Conservation (phyloP, 148 eudicot species). For the Silene uniflora region DNA sequence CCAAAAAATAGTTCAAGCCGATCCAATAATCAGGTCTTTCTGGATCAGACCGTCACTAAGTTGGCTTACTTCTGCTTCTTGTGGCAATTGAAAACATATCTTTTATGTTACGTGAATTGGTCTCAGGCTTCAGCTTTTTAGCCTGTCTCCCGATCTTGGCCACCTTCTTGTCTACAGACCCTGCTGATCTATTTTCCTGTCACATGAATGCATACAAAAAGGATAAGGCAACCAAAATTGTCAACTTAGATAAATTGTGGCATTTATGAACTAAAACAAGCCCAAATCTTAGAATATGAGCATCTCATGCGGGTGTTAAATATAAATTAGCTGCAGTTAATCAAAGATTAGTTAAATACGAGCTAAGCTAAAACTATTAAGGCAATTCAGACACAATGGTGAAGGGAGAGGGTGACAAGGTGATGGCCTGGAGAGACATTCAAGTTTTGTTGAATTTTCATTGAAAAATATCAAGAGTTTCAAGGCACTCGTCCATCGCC, state of each 20-base stretch:
- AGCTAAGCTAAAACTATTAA: not conserved
- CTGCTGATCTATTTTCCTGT: conserved; percentile 46
- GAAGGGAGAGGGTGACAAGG: not conserved
- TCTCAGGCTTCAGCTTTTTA: conserved; percentile 79
- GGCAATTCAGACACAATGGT: not conserved
- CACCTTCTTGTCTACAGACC: conserved; percentile 44
- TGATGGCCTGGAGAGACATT: not conserved
- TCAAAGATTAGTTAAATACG: no score
- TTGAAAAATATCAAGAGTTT: no score
- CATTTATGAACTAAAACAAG: not conserved
- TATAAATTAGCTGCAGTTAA: no score
- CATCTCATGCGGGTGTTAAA: not conserved
- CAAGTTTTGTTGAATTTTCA: not conserved
- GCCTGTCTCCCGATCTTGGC: conserved; percentile 46
- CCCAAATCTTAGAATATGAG: not conserved
- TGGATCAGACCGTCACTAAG: not conserved
- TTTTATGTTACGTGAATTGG: conserved; percentile 65
- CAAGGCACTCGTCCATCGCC: not conserved
- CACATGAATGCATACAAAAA: not conserved
- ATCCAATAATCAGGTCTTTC: not conserved
- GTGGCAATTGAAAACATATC: conserved; percentile 88
- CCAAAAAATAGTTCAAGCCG: not conserved
- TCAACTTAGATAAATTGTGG: not conserved
- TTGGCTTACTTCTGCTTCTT: conserved; percentile 37
- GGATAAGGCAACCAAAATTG: not conserved